phyloP scores from a whole-genome alignment of 306 rosid genomes.

The Lupinus albus region DNA sequence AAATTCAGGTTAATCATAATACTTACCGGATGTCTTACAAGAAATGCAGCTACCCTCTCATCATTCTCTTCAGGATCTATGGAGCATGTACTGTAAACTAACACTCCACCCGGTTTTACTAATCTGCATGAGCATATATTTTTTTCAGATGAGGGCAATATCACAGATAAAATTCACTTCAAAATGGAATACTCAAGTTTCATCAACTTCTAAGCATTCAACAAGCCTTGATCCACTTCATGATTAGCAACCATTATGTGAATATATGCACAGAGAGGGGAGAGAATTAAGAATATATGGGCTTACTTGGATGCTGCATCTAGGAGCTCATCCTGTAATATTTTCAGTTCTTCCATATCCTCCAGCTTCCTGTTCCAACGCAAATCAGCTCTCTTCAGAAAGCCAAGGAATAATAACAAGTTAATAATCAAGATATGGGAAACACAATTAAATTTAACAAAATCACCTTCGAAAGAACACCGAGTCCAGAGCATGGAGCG shows the following conservation, averaged over 20 bases:
- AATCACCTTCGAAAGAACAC: slow-evolving; percentile 89
- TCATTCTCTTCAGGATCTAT: slow-evolving; percentile 92
- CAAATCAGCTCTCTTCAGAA: slow-evolving; percentile 83
- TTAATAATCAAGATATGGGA: slow-evolving; percentile 21
- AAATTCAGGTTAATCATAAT: background rate
- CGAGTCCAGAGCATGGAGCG: slow-evolving; percentile 85
- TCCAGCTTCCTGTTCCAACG: slow-evolving; percentile 79
- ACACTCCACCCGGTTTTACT: slow-evolving; percentile 80
- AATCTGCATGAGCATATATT: slow-evolving; percentile 55
- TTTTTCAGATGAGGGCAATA: background rate
- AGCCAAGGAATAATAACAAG: slow-evolving; percentile 35
- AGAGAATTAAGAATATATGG: slow-evolving; percentile 3
- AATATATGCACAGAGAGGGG: slow-evolving; percentile 13
- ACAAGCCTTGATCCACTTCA: slow-evolving; percentile 23
- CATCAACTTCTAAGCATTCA: slow-evolving; percentile 19
- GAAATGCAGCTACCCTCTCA: slow-evolving; percentile 78
- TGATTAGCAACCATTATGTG: slow-evolving; percentile 8
- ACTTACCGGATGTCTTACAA: slow-evolving; percentile 77
- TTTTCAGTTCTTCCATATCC: slow-evolving; percentile 74
- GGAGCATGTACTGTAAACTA: slow-evolving; percentile 87
- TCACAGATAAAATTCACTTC: background rate
- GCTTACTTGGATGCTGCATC: slow-evolving; percentile 79
- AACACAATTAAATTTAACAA: slow-evolving; percentile 23
- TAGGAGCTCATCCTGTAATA: slow-evolving; percentile 75
- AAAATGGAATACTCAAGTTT: slow-evolving; percentile 2